Evolutionary conservation across 441 rosid genomes (phyloP), one percentile per base, ranked within the genome.

Genomic region (Pelargonium myrrhifolium): DNA sequence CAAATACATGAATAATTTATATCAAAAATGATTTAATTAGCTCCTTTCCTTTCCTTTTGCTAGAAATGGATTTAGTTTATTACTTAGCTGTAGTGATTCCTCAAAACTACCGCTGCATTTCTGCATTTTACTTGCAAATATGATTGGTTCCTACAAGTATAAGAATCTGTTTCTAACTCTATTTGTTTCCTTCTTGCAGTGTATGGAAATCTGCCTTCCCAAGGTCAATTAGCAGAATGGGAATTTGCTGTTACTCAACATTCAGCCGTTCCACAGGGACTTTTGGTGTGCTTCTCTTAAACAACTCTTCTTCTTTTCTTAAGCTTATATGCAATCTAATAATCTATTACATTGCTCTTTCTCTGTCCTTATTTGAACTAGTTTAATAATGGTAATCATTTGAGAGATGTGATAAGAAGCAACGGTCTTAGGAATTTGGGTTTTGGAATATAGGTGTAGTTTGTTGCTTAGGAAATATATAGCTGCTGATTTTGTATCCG

Each of bases 241-340:
- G 96, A 92, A 77, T 94, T 92, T 71, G 85, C 97, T 12, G 78
- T 94, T 77, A 81, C 92, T 74, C 97, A 94, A 70, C 98, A 94
- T 82, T 94, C 99, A 64, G 98, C 99, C 39, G 96, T 92, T 61
- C 99, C 99, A 0, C 96, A 89, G 78, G 96, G 94, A 77, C 76
- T 94, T 70, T 77, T 94, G 89, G 99, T 94, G 66, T 5, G 76
- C 56, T 51, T 51, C 17, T 51, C 56, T 51, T 51, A n/a, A 14
- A 51, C 21, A 51, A n/a, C 9, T 14, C 31, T 51, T 51, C 56
- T 51, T 51, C 56, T 1, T 15, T 18, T n/a, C 21, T 7, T 51
- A 14, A 51, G 21, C 56, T 51, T 51, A 17, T n/a, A 5, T 51
- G 21, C 56, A 51, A 15, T 51, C 18, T n/a, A 51, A 51, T 51